Evolutionary conservation across 306 rosid genomes (phyloP).

Genomic region (Castanopsis chinensis): DNA sequence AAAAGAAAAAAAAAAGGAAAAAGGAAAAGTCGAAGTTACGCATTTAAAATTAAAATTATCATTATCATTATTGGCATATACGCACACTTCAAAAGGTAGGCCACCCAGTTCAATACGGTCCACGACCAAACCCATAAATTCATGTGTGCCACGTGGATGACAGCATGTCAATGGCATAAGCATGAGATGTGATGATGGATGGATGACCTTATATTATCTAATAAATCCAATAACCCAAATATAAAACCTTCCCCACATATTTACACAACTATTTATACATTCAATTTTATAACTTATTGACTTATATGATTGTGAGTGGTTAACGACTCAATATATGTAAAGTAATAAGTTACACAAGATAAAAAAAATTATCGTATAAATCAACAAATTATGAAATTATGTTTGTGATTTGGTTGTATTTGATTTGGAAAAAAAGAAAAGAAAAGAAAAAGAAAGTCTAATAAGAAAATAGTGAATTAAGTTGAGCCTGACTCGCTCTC

Average conservation of each 20-base stretch:
- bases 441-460: too few relatives aligned
- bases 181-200: conserved; percentile 85
- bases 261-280: too few relatives aligned
- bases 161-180: conserved; percentile 62
- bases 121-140: conserved; percentile 51
- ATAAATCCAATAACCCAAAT: not conserved
- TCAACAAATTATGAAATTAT: too few relatives aligned
- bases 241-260: rapidly evolving
- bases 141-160: conserved; percentile 59
- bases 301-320: rapidly evolving
- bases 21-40: too few relatives aligned
- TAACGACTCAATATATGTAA: too few relatives aligned
- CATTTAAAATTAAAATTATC: conserved; percentile 22
- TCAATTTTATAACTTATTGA: too few relatives aligned
- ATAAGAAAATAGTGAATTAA: not conserved
- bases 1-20: too few relatives aligned
- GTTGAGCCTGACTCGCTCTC: not conserved
- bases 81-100: conserved; percentile 52
- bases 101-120: conserved; percentile 43
- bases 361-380: too few relatives aligned
- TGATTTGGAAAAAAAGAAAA: too few relatives aligned
- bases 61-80: conserved; percentile 34
- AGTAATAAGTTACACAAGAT: too few relatives aligned
- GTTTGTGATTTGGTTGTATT: too few relatives aligned
- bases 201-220: conserved; percentile 30